Evolutionary conservation across 768 basidiomycete genomes (phyloP).

Genomic region (Infundibulicybe gibba): DNA sequence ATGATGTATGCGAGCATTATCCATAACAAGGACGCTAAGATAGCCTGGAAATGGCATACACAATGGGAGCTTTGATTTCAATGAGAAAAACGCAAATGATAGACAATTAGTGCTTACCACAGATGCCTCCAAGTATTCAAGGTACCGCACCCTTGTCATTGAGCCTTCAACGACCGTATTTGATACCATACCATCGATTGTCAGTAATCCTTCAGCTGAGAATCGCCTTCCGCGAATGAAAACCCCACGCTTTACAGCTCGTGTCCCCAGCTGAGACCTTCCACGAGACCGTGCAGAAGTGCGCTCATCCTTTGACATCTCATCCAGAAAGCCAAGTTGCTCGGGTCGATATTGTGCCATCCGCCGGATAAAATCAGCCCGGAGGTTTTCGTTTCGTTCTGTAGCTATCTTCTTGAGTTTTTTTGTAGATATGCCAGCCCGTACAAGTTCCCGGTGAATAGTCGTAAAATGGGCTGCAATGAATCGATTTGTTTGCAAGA

Average conservation of each 20-base stretch:
- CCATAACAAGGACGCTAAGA: slow-evolving; percentile 27
- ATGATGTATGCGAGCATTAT: slow-evolving; percentile 29
- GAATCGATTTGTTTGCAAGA: slow-evolving; percentile 22
- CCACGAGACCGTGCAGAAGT: slow-evolving; percentile 15
- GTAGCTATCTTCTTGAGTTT: slow-evolving; percentile 26
- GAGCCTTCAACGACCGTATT: slow-evolving; percentile 23
- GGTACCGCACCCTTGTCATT: slow-evolving; percentile 15
- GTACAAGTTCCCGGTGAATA: slow-evolving; percentile 22
- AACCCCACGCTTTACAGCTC: slow-evolving; percentile 17
- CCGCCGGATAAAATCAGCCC: slow-evolving; percentile 17
- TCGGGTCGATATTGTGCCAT: slow-evolving; percentile 25
- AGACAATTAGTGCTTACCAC: slow-evolving; percentile 17
- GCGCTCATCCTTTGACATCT: slow-evolving; percentile 26
- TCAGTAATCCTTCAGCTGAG: slow-evolving; percentile 21
- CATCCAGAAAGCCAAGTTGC: slow-evolving; percentile 30
- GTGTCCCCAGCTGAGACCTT: slow-evolving; percentile 13
- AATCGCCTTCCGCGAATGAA: slow-evolving; percentile 25
- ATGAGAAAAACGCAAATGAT: background rate
- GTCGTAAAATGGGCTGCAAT: slow-evolving; percentile 29
- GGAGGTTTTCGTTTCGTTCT: slow-evolving; percentile 20
- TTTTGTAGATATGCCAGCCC: slow-evolving; percentile 20
- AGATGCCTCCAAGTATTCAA: slow-evolving; percentile 18
- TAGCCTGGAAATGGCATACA: slow-evolving; percentile 20
- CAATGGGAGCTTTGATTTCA: slow-evolving; percentile 16
- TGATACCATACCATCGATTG: slow-evolving; percentile 25